These are phyloP conservation scores for Leccinellum luteum DNA, from an alignment of 768 basidiomycete genomes.

Conservation along the genomic window DNA sequence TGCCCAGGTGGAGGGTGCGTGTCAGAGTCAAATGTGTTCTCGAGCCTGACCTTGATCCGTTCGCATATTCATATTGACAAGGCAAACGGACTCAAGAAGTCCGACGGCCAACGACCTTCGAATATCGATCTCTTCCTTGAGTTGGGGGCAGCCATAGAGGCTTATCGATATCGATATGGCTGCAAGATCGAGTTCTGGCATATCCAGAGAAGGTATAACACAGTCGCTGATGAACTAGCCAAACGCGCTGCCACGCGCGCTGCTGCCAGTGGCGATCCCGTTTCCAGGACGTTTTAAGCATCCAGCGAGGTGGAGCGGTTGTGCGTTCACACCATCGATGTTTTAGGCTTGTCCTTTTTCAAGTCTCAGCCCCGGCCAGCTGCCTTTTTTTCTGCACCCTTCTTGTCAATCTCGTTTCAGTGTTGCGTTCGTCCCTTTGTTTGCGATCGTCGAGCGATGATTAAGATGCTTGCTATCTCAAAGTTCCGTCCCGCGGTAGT, in stretches of 20 bases:
- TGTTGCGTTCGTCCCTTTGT: neutral
- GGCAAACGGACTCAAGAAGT: neutral
- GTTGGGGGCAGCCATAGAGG: neutral
- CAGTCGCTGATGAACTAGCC: slow-evolving; percentile 24
- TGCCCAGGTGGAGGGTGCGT: slow-evolving; percentile 7
- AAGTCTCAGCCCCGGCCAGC: too few relatives aligned
- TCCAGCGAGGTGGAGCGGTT: too few relatives aligned
- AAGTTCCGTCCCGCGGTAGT: too few relatives aligned
- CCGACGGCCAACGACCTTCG: neutral
- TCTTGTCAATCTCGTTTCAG: too few relatives aligned
- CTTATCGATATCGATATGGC: neutral
- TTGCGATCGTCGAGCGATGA: too few relatives aligned
- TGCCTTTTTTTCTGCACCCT: too few relatives aligned
- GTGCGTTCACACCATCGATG: too few relatives aligned
- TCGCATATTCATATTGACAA: neutral
- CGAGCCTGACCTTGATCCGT: too few relatives aligned
- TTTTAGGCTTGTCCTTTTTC: too few relatives aligned
- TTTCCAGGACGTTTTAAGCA: too few relatives aligned
- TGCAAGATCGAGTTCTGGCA: slow-evolving; percentile 25
- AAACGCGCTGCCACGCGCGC: slow-evolving; percentile 4
- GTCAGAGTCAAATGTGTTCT: neutral
- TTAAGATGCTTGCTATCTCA: too few relatives aligned
- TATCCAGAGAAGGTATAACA: slow-evolving; percentile 23
- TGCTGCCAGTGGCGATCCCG: neutral
- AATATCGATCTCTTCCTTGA: slow-evolving; percentile 7